Percentiles rank a stretch among this genome's conserved stretches.
Evolutionary conservation across 2,329 filamentous ascomycete genomes (phyloP).

Genomic region (Diaporthe sp.): DNA sequence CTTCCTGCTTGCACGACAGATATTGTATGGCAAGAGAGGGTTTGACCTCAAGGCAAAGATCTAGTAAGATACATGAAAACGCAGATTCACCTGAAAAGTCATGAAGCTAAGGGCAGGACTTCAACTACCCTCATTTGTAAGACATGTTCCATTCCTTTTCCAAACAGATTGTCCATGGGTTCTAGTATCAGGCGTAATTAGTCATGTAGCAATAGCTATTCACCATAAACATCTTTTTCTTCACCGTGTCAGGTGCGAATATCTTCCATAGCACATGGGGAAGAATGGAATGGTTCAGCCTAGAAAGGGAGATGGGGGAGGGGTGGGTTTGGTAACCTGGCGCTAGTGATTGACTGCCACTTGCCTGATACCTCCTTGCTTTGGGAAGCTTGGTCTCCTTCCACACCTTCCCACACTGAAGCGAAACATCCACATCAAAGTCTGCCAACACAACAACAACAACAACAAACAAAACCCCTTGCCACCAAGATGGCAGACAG

Average conservation of each 20-base stretch:
- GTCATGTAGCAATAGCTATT: too few species aligned
- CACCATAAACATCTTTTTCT: background rate
- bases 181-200: background rate
- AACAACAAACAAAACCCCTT: background rate
- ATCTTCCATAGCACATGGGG: background rate
- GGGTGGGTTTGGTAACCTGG: too few species aligned
- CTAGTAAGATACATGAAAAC: background rate
- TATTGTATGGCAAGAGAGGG: conserved; percentile 28
- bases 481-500: background rate
- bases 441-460: background rate
- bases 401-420: background rate
- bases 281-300: background rate
- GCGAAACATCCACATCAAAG: background rate
- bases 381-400: background rate
- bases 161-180: background rate
- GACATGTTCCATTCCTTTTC: background rate
- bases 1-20: conserved; percentile 47
- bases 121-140: background rate
- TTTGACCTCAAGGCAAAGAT: conserved; percentile 23
- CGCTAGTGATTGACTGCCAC: background rate
- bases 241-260: background rate
- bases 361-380: background rate
- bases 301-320: background rate
- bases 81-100: background rate
- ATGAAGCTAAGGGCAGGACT: background rate